A percentile compares a stretch with the other conserved stretches of the same genome.
phyloP scores from a whole-genome alignment of 2,329 filamentous ascomycete species.

The Pseudogymnoascus sp. region DNA sequence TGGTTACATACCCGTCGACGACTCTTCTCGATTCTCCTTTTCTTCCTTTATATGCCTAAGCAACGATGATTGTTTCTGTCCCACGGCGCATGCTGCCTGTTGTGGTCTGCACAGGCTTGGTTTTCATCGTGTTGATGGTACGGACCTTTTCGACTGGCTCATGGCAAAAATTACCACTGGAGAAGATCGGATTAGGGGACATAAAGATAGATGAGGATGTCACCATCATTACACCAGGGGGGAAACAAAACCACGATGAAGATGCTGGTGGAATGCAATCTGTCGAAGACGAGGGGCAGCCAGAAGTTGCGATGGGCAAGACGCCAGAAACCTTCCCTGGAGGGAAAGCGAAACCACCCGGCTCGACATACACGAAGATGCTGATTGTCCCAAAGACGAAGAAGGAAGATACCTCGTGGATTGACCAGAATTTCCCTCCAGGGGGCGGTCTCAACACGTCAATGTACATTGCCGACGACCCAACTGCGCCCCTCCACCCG shows the following conservation, averaged over 20 bases:
- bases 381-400: slow-evolving; percentile 18
- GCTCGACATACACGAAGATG: slow-evolving; percentile 18
- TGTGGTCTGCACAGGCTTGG: neutral
- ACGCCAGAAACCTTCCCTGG: slow-evolving; percentile 11
- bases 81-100: slow-evolving; percentile 8
- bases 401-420: slow-evolving; percentile 20
- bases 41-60: neutral
- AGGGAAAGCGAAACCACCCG: slow-evolving; percentile 14
- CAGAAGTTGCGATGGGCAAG: neutral
- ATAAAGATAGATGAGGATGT: neutral
- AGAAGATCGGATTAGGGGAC: slow-evolving; percentile 14
- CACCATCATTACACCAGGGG: slow-evolving; percentile 1
- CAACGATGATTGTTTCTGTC: neutral
- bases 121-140: neutral
- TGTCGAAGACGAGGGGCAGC: neutral
- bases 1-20: neutral
- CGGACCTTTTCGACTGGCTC: neutral
- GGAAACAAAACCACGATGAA: neutral
- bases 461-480: slow-evolving; percentile 24
- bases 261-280: neutral
- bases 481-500: slow-evolving; percentile 35
- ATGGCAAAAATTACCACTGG: slow-evolving; percentile 11
- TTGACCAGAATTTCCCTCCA: slow-evolving; percentile 20
- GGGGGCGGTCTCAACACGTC: neutral
- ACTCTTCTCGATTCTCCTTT: neutral